phyloP scores from a whole-genome alignment of 805 yeast genomes.

The Hanseniaspora osmophila region DNA sequence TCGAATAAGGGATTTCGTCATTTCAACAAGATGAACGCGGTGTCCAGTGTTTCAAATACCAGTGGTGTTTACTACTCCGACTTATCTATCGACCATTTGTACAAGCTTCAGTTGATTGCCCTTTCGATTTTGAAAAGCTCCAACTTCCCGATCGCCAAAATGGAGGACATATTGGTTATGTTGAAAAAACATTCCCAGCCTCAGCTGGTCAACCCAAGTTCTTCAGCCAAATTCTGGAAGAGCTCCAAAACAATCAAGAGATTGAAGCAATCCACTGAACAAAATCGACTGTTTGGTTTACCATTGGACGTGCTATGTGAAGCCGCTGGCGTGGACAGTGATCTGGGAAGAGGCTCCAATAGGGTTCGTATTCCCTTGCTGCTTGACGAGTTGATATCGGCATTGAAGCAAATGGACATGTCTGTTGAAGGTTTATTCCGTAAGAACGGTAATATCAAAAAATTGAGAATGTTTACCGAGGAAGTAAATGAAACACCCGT shows the following conservation, averaged over 20 bases:
- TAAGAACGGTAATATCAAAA: constrained; percentile 85
- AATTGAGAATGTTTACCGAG: constrained; percentile 58
- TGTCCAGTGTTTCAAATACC: constrained; percentile 10
- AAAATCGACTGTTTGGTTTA: constrained; percentile 55
- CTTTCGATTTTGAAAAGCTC: constrained; percentile 22
- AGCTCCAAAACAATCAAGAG: constrained; percentile 20
- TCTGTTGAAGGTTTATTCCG: constrained; percentile 94
- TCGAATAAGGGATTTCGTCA: constrained; percentile 71
- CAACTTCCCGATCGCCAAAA: constrained; percentile 25
- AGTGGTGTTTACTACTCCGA: constrained; percentile 49
- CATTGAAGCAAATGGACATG: constrained; percentile 81
- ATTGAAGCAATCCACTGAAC: constrained; percentile 2
- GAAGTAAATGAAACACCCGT: constrained; percentile 62
- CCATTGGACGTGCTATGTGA: constrained; percentile 55
- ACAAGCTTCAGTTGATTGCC: constrained; percentile 44
- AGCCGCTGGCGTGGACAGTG: constrained; percentile 69
- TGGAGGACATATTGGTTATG: constrained; percentile 16
- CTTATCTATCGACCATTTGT: constrained; percentile 24
- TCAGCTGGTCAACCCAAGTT: neutral
- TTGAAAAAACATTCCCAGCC: constrained; percentile 22
- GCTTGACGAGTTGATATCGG: constrained; percentile 71
- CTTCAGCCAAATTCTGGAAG: constrained; percentile 27
- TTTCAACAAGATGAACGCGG: constrained; percentile 33
- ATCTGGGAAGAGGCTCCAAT: constrained; percentile 70
- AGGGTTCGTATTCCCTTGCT: constrained; percentile 71